Evolutionary conservation across 768 basidiomycete species (phyloP), one percentile per base, ranked within the genome.

Genomic region (Pleurotus djamor): DNA sequence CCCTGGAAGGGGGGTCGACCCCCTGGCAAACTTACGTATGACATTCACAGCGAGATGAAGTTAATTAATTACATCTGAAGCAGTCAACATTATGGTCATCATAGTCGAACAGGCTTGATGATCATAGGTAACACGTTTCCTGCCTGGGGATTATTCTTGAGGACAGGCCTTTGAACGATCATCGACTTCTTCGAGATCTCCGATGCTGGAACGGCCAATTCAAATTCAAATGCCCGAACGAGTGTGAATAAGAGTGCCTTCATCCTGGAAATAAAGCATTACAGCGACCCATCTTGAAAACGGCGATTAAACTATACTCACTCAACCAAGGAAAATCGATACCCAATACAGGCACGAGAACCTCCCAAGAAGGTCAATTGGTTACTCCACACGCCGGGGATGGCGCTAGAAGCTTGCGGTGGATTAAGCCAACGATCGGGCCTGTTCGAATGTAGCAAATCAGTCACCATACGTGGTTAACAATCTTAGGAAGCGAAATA

Each of bases 211-310:
- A 84, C 83, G 0, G 82, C 82, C 12, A 85, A 75, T 49, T 82
- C 79, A 47, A 85, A 83, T 48, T 82, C 77, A 51, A 86, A 83
- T 0, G 79, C 73, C 2, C 83, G 79, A 5, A 85, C 58, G 4
- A 86, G 75, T 0, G 76, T 75, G 59, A 84, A 85, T 0, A 85
- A 59, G 1, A 83, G 65, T 5, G 71, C 75, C 60, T 80, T 80
- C 68, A 72, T 72, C 59, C 76, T 77, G 48, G 1, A 48, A 28
- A 32, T 9, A 16, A 17, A 7, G 6, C 43, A 28, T 12, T 12
- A 14, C 16, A 12, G 34, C 16, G 21, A 28, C 3, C 21, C 21
- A 28, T 1, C 21, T 28, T 28, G 21, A 28, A 28, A 28, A 48
- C 14, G 34, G 7, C 21, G 41, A 17, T 51, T 28, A 28, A 28